phyloP scores from a whole-genome alignment of 2,329 filamentous ascomycete species.

The Aspergillus felis region DNA sequence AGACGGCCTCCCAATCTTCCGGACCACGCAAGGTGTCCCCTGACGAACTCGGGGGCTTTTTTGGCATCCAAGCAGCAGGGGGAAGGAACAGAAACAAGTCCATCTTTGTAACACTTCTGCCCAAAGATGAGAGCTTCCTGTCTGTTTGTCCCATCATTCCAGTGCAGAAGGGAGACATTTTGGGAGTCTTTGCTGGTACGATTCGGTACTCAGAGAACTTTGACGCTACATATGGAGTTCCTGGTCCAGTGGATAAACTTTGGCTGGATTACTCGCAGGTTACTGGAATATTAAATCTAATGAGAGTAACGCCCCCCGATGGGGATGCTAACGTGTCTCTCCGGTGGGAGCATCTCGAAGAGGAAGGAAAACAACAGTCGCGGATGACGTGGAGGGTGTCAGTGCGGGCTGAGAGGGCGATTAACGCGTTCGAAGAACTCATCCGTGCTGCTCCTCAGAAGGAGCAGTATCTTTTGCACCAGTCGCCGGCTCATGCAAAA shows the following conservation, averaged over 20 bases:
- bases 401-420: not conserved
- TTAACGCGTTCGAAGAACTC: constrained; percentile 1
- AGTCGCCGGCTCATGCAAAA: not conserved
- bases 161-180: not conserved
- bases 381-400: constrained; percentile 1
- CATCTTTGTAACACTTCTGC: too few relatives aligned
- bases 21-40: too few relatives aligned
- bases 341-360: constrained; percentile 7
- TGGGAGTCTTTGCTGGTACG: not conserved
- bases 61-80: too few relatives aligned
- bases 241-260: constrained; percentile 4
- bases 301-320: not conserved
- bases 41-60: too few relatives aligned
- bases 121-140: too few relatives aligned
- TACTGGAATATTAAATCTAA: constrained; percentile 2
- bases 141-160: not conserved
- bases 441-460: not conserved
- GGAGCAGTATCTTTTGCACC: not conserved
- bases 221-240: constrained; percentile 1
- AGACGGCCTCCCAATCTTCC: too few relatives aligned
- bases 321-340: constrained; percentile 5
- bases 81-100: too few relatives aligned
- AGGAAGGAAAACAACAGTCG: not conserved
- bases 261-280: constrained; percentile 8
- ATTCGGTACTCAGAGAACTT: not conserved